Percentiles rank a stretch among this genome's conserved stretches.
phyloP scores from a whole-genome alignment of 2,329 filamentous ascomycete species.

The Fusarium sp. region DNA sequence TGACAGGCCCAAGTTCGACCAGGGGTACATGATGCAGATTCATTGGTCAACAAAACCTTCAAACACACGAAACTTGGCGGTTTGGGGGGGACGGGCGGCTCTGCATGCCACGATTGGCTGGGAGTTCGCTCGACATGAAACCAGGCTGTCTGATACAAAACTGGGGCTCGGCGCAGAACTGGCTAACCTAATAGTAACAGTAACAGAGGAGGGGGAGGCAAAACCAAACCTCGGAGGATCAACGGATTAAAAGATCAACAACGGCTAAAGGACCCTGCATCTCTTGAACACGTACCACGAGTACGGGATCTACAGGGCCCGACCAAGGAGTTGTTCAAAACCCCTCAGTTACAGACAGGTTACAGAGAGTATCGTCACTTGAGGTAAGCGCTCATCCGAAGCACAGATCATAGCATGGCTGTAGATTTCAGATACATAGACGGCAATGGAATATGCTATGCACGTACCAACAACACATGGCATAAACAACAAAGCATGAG shows the following conservation, averaged over 20 bases:
- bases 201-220: conserved; percentile 11
- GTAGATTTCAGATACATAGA: too few relatives aligned
- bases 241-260: conserved; percentile 6
- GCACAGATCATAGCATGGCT: not conserved
- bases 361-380: conserved; percentile 13
- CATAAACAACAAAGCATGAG: conserved; percentile 9
- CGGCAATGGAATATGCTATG: too few relatives aligned
- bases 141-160: conserved; percentile 40
- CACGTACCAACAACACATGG: not conserved
- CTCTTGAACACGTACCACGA: conserved; percentile 31
- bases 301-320: conserved; percentile 17
- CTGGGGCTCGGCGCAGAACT: conserved; percentile 8
- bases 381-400: conserved; percentile 19
- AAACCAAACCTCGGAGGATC: conserved; percentile 12
- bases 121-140: conserved; percentile 30
- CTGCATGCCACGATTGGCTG: conserved; percentile 32
- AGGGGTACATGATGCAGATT: conserved; percentile 7
- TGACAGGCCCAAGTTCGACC: conserved; percentile 11
- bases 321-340: not conserved
- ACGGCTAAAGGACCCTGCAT: conserved; percentile 24
- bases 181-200: too few relatives aligned
- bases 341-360: conserved; percentile 19
- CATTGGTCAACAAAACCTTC: conserved; percentile 27
- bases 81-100: conserved; percentile 15
- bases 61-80: conserved; percentile 34